phyloP scores from a whole-genome alignment of 192 early-diverging fungal species.

The Haplosporangium gracile region DNA sequence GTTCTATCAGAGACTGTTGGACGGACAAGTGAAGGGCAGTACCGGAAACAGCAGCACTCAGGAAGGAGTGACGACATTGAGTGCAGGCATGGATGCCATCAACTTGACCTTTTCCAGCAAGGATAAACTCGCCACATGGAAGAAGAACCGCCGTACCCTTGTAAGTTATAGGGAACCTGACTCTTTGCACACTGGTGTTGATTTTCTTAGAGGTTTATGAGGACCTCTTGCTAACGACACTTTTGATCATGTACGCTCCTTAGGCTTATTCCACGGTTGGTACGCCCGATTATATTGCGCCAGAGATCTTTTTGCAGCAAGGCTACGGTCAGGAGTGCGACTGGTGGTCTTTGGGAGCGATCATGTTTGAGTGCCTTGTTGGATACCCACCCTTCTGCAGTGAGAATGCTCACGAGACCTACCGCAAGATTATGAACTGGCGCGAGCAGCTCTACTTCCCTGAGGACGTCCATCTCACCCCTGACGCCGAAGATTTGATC shows the following conservation, averaged over 20 bases:
- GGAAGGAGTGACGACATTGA: conserved; percentile 37
- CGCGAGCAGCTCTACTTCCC: conserved; percentile 89
- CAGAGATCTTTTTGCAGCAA: conserved; percentile 92
- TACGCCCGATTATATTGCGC: conserved; percentile 94
- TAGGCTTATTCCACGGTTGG: conserved; percentile 97
- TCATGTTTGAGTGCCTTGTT: conserved; percentile 98
- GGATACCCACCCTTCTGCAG: conserved; percentile 98
- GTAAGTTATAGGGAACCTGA: conserved; percentile 39
- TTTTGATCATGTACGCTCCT: neutral
- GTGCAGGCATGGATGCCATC: conserved; percentile 78
- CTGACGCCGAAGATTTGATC: conserved; percentile 93
- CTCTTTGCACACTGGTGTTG: neutral
- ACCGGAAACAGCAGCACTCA: conserved; percentile 31
- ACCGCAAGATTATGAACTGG: conserved; percentile 98
- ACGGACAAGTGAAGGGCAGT: conserved; percentile 69
- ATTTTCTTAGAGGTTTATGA: neutral
- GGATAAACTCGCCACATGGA: conserved; percentile 98
- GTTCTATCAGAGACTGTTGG: conserved; percentile 88
- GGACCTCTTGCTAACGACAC: neutral
- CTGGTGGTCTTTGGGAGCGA: conserved; percentile 99
- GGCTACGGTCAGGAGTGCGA: conserved; percentile 98
- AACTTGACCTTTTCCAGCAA: conserved; percentile 92
- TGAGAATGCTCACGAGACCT: conserved; percentile 94
- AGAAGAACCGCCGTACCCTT: conserved; percentile 92
- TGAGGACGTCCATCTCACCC: conserved; percentile 89